phyloP scores from a whole-genome alignment of 2,329 filamentous ascomycete genomes.

The Ascochyta fabae region DNA sequence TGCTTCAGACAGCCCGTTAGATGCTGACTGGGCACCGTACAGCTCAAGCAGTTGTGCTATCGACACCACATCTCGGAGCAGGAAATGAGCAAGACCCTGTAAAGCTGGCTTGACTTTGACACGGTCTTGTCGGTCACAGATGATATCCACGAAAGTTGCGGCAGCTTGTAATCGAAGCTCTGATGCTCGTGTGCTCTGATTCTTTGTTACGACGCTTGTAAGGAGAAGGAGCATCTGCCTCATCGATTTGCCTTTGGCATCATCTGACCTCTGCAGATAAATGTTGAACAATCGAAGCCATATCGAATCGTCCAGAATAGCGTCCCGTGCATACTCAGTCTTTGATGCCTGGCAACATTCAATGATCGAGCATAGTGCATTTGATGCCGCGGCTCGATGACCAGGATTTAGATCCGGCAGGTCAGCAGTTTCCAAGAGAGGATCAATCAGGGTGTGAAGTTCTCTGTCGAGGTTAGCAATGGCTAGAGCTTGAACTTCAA shows the following conservation, averaged over 20 bases:
- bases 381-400: constrained; percentile 56
- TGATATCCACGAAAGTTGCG: constrained; percentile 61
- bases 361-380: constrained; percentile 54
- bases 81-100: constrained; percentile 69
- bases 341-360: constrained; percentile 48
- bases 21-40: constrained; percentile 38
- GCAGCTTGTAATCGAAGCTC: constrained; percentile 37
- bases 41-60: constrained; percentile 47
- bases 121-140: constrained; percentile 66
- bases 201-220: constrained; percentile 45
- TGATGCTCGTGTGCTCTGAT: constrained; percentile 25
- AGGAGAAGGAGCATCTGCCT: constrained; percentile 54
- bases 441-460: constrained; percentile 35
- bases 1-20: neutral
- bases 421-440: constrained; percentile 44
- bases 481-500: constrained; percentile 18
- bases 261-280: constrained; percentile 52
- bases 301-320: constrained; percentile 45
- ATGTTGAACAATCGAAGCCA: constrained; percentile 51
- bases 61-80: constrained; percentile 65
- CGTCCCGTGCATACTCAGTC: constrained; percentile 31
- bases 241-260: constrained; percentile 56
- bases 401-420: constrained; percentile 39
- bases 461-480: constrained; percentile 37
- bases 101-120: constrained; percentile 73